Evolutionary conservation across 129 eudicot genomes (phyloP).

Genomic region (Cynara cardunculus): DNA sequence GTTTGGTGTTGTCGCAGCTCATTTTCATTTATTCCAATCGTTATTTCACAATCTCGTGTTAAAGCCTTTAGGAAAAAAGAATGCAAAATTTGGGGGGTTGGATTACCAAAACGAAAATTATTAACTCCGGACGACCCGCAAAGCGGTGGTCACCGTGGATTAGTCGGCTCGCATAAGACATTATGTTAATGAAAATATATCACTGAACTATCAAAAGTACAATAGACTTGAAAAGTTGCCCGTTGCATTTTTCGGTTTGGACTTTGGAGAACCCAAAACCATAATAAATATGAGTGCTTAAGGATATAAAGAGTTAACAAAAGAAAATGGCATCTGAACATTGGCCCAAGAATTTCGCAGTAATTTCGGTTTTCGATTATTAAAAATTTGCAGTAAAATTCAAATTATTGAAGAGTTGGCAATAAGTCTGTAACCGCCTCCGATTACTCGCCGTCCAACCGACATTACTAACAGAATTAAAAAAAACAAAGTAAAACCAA

Average conservation of each 20-base stretch:
- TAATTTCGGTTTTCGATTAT: neutral
- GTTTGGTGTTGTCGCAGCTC: neutral
- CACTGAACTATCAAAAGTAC: neutral
- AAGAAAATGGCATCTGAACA: neutral
- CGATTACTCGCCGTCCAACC: neutral
- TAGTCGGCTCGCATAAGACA: too few relatives aligned
- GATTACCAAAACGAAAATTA: neutral
- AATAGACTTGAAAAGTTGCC: neutral
- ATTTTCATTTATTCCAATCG: neutral
- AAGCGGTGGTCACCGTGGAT: too few relatives aligned
- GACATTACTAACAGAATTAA: neutral
- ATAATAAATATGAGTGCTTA: neutral
- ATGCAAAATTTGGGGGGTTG: neutral
- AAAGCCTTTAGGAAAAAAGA: neutral
- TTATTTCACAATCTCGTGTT: neutral
- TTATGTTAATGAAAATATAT: too few relatives aligned
- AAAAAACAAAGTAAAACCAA: slow-evolving; percentile 16
- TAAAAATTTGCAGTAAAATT: neutral
- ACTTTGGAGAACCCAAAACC: neutral
- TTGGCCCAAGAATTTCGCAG: neutral
- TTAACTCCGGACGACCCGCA: too few relatives aligned
- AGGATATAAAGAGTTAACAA: neutral
- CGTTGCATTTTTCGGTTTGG: too few relatives aligned
- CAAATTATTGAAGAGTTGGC: neutral
- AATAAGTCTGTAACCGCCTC: slow-evolving; percentile 3